phyloP scores from a whole-genome alignment of 2,329 filamentous ascomycete genomes.

The Thelonectria blattea region DNA sequence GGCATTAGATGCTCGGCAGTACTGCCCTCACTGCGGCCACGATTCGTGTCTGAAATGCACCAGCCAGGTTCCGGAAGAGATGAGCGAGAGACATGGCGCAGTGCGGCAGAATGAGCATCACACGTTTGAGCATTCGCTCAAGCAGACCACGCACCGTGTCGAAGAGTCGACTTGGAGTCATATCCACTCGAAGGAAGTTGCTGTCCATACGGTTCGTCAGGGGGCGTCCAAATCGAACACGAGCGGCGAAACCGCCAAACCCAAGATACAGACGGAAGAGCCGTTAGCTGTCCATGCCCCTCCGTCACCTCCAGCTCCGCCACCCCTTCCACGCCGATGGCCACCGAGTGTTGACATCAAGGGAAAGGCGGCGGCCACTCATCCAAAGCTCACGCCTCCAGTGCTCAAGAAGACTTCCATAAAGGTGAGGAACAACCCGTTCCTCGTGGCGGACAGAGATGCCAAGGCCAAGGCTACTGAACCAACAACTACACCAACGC shows the following conservation, averaged over 20 bases:
- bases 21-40: constrained; percentile 58
- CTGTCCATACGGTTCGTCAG: constrained; percentile 10
- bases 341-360: constrained; percentile 14
- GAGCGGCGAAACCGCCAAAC: constrained; percentile 19
- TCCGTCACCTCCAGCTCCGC: background rate
- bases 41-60: constrained; percentile 55
- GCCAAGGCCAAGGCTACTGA: constrained; percentile 27
- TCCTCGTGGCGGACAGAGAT: constrained; percentile 41
- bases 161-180: constrained; percentile 1
- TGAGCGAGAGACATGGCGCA: constrained; percentile 8
- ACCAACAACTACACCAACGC: constrained; percentile 32
- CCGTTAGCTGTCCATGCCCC: constrained; percentile 14
- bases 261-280: constrained; percentile 10
- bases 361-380: too few relatives aligned
- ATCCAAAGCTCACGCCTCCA: background rate
- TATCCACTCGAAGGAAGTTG: constrained; percentile 5
- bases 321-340: background rate
- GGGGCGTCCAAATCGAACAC: constrained; percentile 22
- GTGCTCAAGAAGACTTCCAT: constrained; percentile 17
- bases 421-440: constrained; percentile 41
- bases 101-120: constrained; percentile 12
- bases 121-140: constrained; percentile 4
- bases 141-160: constrained; percentile 2
- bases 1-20: constrained; percentile 44
- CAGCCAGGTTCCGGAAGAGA: constrained; percentile 40